Conservation (phyloP, 306 rosid genomes). For the Comarum palustre region DNA sequence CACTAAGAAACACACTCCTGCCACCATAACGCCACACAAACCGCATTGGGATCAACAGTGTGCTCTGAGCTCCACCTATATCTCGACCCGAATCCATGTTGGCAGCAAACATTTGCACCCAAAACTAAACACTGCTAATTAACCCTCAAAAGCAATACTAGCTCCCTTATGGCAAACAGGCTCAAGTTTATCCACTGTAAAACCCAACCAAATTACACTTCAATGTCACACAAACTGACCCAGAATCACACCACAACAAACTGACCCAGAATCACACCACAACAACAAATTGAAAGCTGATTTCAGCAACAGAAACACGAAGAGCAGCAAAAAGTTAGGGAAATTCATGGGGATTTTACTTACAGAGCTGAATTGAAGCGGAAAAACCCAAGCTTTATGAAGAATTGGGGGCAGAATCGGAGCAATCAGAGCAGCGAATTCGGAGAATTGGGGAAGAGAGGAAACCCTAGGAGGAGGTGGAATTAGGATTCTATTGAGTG, state of each 20-base stretch:
- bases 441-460: conserved; percentile 15
- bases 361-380: conserved; percentile 17
- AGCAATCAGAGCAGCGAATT: conserved; percentile 8
- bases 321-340: background rate
- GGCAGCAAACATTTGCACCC: conserved; percentile 50
- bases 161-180: conserved; percentile 33
- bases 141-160: conserved; percentile 36
- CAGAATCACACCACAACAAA: conserved; percentile 8
- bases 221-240: conserved; percentile 25
- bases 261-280: conserved; percentile 1
- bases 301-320: conserved; percentile 13
- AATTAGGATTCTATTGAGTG: conserved; percentile 30
- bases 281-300: conserved; percentile 21
- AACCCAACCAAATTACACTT: conserved; percentile 39
- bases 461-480: conserved; percentile 50
- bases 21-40: conserved; percentile 98
- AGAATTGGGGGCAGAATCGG: conserved; percentile 8
- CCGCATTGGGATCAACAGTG: conserved; percentile 73
- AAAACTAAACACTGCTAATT: conserved; percentile 20
- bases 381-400: conserved; percentile 50
- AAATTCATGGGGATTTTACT: background rate
- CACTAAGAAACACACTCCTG: conserved; percentile 70
- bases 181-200: conserved; percentile 28
- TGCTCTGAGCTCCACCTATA: conserved; percentile 50
- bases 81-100: conserved; percentile 67